phyloP scores from a whole-genome alignment of 2,329 filamentous ascomycete genomes.

The Aspergillus texensis region DNA sequence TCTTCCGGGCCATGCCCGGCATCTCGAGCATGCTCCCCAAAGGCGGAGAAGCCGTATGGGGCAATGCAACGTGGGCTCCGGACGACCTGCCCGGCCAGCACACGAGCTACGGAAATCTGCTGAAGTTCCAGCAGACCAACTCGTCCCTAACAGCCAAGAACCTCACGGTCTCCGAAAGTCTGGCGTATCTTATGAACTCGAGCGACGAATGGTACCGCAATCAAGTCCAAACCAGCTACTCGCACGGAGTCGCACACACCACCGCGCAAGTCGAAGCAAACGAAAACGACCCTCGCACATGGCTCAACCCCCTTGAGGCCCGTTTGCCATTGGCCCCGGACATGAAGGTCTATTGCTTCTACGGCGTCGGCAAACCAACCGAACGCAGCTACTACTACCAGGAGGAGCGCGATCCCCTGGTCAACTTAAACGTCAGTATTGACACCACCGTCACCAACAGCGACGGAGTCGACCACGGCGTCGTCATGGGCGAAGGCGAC shows the following conservation, averaged over 20 bases:
- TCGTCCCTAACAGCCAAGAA: slow-evolving; percentile 69
- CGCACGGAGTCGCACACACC: slow-evolving; percentile 83
- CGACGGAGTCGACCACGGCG: slow-evolving; percentile 71
- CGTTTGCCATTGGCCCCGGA: slow-evolving; percentile 83
- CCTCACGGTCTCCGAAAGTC: slow-evolving; percentile 75
- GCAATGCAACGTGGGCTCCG: slow-evolving; percentile 81
- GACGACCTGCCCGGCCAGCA: slow-evolving; percentile 78
- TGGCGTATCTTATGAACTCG: slow-evolving; percentile 76
- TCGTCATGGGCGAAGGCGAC: slow-evolving; percentile 94
- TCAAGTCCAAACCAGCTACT: slow-evolving; percentile 75
- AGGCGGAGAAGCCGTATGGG: slow-evolving; percentile 93
- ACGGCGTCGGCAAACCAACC: slow-evolving; percentile 88
- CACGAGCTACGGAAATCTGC: slow-evolving; percentile 74
- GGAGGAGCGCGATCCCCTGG: slow-evolving; percentile 65
- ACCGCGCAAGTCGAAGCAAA: slow-evolving; percentile 78
- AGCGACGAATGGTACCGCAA: slow-evolving; percentile 84
- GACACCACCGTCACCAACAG: slow-evolving; percentile 53
- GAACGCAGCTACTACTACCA: slow-evolving; percentile 93
- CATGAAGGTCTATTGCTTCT: slow-evolving; percentile 96
- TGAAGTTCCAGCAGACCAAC: slow-evolving; percentile 75
- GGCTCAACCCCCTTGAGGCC: slow-evolving; percentile 95
- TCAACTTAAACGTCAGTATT: slow-evolving; percentile 57
- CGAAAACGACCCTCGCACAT: slow-evolving; percentile 75
- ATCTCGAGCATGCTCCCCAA: slow-evolving; percentile 96
- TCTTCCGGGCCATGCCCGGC: slow-evolving; percentile 96